These are phyloP conservation scores for Lathyrus aphaca DNA, from an alignment of 306 rosid species.

Conservation along the genomic window DNA sequence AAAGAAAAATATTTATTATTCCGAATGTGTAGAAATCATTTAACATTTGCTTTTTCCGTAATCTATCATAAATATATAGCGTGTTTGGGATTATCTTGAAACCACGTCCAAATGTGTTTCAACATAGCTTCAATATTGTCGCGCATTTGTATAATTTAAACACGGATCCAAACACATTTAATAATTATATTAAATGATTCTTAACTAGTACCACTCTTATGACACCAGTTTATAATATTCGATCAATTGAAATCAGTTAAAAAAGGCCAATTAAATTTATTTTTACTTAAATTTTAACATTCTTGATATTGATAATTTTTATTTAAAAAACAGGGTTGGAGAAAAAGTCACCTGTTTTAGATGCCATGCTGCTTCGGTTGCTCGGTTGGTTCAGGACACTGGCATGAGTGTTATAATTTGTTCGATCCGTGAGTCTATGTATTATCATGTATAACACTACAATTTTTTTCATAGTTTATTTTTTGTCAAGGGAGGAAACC, in stretches of 20 bases:
- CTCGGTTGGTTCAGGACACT: slow-evolving; percentile 84
- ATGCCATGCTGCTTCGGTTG: slow-evolving; percentile 67
- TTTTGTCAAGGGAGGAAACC: background rate
- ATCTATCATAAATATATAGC: background rate
- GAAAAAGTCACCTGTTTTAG: slow-evolving; percentile 85
- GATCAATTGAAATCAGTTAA: background rate
- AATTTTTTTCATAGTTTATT: background rate
- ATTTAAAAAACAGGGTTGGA: slow-evolving; percentile 62
- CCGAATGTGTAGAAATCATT: background rate
- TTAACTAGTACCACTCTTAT: background rate
- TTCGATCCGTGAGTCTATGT: background rate
- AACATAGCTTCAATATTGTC: background rate
- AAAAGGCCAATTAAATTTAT: background rate
- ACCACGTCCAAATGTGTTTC: background rate
- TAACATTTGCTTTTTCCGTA: background rate
- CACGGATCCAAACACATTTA: background rate
- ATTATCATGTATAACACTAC: background rate
- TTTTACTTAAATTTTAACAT: background rate
- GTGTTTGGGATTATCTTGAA: background rate
- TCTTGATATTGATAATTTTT: slow-evolving; percentile 24
- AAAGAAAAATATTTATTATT: background rate
- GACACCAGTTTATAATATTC: background rate
- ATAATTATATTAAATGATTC: background rate
- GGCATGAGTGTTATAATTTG: slow-evolving; percentile 47
- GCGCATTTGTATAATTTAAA: background rate